Evolutionary conservation across 202 grass and related monocot species (phyloP).

Genomic region (Musa balbisiana): DNA sequence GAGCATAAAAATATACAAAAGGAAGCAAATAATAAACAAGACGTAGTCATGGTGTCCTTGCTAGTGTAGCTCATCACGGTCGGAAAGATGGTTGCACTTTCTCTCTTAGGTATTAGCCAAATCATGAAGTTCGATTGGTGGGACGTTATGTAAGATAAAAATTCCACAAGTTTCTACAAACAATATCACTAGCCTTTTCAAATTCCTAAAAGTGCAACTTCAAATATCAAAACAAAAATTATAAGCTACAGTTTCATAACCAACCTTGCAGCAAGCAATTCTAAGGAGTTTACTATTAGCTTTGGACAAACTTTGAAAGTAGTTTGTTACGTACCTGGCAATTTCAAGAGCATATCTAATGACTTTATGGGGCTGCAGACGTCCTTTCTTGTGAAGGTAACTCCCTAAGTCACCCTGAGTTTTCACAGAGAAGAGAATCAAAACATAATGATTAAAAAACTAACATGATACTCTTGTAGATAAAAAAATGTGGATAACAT

Average conservation of each 20-base stretch:
- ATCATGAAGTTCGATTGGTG: neutral
- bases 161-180: neutral
- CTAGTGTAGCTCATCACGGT: no score
- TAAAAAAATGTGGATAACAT: conserved; percentile 5
- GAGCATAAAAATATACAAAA: no score
- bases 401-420: conserved; percentile 73
- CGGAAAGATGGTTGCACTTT: neutral
- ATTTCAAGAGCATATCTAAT: conserved; percentile 85
- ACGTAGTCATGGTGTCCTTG: no score
- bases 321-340: conserved; percentile 51
- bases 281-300: neutral
- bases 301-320: neutral
- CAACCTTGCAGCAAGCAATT: neutral
- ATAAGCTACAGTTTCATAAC: no score
- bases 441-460: neutral
- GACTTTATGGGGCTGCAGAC: conserved; percentile 56
- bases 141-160: neutral
- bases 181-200: neutral
- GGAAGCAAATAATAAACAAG: no score
- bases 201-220: no score
- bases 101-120: neutral
- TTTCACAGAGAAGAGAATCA: conserved; percentile 11
- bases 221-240: no score
- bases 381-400: conserved; percentile 77
- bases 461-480: neutral